These are phyloP conservation scores for Lyophyllum shimeji DNA, from an alignment of 768 basidiomycete genomes.

Conservation along the genomic window DNA sequence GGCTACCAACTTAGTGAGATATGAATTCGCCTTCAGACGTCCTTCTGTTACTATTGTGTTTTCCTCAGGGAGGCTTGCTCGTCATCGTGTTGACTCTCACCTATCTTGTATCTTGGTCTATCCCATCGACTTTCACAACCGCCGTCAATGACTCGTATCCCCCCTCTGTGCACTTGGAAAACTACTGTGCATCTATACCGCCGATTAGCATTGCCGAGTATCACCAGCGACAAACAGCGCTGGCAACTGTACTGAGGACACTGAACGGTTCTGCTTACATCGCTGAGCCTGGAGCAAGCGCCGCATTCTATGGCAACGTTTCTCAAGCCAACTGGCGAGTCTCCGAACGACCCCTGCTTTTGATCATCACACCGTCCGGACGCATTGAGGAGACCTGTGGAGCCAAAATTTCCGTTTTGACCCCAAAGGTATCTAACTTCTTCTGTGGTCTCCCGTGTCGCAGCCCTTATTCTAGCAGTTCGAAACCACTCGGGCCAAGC, in stretches of 20 bases:
- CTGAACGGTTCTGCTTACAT: constrained; percentile 69
- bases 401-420: constrained; percentile 59
- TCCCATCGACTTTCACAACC: neutral
- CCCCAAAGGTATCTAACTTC: constrained; percentile 47
- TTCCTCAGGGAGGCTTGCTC: neutral
- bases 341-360: constrained; percentile 77
- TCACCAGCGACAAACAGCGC: constrained; percentile 47
- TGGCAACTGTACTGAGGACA: constrained; percentile 48
- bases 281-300: constrained; percentile 75
- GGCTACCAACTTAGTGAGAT: neutral
- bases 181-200: constrained; percentile 47
- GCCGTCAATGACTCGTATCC: neutral
- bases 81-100: neutral
- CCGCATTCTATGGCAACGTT: constrained; percentile 73
- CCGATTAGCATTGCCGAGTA: constrained; percentile 50
- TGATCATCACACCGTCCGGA: constrained; percentile 53
- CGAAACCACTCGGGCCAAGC: constrained; percentile 68
- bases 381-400: constrained; percentile 23
- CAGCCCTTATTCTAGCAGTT: constrained; percentile 36
- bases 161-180: neutral
- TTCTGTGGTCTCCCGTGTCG: neutral
- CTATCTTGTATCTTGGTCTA: neutral
- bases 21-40: neutral
- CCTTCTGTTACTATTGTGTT: neutral
- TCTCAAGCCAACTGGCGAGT: constrained; percentile 61